phyloP scores from a whole-genome alignment of 441 rosid species.

The Croton laevigatus region DNA sequence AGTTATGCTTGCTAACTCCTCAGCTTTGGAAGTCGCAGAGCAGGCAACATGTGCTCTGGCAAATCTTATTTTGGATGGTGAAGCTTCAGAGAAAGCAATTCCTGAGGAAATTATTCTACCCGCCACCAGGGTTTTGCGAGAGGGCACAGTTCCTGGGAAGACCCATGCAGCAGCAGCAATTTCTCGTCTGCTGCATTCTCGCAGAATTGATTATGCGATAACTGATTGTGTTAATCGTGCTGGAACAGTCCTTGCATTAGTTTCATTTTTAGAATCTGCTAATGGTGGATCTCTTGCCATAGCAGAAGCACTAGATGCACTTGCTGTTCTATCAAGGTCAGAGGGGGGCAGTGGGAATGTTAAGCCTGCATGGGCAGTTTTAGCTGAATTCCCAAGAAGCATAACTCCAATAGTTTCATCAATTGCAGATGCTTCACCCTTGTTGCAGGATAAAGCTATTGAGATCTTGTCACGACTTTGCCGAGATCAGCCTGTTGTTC shows the following conservation, averaged over 20 bases:
- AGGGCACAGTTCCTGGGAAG: constrained; percentile 91
- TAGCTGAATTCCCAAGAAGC: constrained; percentile 77
- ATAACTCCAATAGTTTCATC: constrained; percentile 80
- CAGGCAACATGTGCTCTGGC: constrained; percentile 96
- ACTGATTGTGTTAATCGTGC: constrained; percentile 90
- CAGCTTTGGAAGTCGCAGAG: constrained; percentile 86
- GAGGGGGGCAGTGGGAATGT: constrained; percentile 51
- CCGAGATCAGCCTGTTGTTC: constrained; percentile 71
- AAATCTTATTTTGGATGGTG: constrained; percentile 90
- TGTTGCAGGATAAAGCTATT: constrained; percentile 94
- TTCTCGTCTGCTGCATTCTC: constrained; percentile 79
- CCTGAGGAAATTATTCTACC: constrained; percentile 88
- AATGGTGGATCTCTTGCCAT: constrained; percentile 61
- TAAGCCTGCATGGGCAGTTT: constrained; percentile 95
- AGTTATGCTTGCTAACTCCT: constrained; percentile 69
- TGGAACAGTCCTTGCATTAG: constrained; percentile 94
- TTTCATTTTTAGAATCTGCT: constrained; percentile 87
- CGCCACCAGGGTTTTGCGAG: constrained; percentile 85
- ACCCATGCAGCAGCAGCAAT: constrained; percentile 98
- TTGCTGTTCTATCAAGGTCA: constrained; percentile 84
- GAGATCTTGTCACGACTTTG: constrained; percentile 88
- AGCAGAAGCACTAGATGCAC: constrained; percentile 92
- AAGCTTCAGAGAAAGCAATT: constrained; percentile 71
- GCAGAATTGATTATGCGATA: constrained; percentile 59
- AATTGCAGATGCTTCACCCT: constrained; percentile 71